A percentile compares a stretch with the other conserved stretches of the same genome.
These are phyloP conservation scores for Cryptococcus deneoformans DNA, from an alignment of 1,284 basidiomycete genomes.

Conservation along the genomic window DNA sequence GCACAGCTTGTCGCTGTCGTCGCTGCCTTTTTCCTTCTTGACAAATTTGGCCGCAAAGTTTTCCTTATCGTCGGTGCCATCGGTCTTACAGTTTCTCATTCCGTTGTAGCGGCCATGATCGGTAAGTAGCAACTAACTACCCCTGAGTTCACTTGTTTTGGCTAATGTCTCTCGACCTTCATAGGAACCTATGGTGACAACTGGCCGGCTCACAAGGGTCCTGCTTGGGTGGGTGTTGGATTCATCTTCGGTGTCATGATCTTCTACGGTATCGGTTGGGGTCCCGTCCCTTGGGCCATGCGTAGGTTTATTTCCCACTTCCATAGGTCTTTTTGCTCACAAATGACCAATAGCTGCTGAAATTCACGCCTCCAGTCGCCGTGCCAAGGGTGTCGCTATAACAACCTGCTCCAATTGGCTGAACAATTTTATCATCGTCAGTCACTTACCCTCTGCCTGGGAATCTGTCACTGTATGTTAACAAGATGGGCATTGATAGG, in stretches of 20 bases:
- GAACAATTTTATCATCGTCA: conserved; percentile 23
- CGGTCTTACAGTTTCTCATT: conserved; percentile 15
- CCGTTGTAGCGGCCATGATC: conserved; percentile 25
- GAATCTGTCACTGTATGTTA: no score
- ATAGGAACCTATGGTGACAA: conserved; percentile 22
- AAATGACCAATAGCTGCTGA: conserved; percentile 20
- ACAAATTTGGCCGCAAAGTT: conserved; percentile 43
- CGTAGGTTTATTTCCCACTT: neutral
- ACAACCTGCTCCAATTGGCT: conserved; percentile 33
- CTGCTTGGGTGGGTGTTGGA: conserved; percentile 28
- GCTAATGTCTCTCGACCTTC: neutral
- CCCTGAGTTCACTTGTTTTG: no score
- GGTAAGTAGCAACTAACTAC: no score
- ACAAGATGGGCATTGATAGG: no score
- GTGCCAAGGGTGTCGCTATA: no score
- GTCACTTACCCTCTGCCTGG: neutral
- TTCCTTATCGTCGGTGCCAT: conserved; percentile 30
- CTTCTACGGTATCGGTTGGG: conserved; percentile 17
- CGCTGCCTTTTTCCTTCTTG: conserved; percentile 41
- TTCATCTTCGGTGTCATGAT: conserved; percentile 28
- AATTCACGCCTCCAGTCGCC: conserved; percentile 20
- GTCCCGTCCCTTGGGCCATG: conserved; percentile 1
- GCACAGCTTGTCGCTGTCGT: conserved; percentile 39
- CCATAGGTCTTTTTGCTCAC: neutral
- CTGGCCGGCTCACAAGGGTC: conserved; percentile 17